phyloP scores from a whole-genome alignment of 2,329 filamentous ascomycete genomes.

The Phyllosticta citrichinensis region DNA sequence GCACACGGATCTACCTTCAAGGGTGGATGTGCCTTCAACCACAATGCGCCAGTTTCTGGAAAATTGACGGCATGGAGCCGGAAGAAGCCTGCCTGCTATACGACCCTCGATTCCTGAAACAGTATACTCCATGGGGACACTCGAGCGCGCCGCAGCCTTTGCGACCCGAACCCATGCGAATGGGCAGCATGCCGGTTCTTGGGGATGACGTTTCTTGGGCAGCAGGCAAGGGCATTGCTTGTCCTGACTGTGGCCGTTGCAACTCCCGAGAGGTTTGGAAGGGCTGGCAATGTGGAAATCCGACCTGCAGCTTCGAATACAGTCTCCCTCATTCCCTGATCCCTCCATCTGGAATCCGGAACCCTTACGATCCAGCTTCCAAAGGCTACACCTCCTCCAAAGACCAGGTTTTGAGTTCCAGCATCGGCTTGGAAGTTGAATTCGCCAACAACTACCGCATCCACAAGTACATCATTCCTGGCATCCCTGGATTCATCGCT shows the following conservation, averaged over 20 bases:
- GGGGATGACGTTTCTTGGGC: conserved; percentile 41
- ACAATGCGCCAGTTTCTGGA: conserved; percentile 47
- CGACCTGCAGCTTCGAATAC: conserved; percentile 40
- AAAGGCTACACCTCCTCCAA: conserved; percentile 23
- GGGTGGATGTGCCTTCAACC: conserved; percentile 51
- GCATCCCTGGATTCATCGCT: conserved; percentile 36
- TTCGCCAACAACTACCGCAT: conserved; percentile 34
- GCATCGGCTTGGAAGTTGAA: conserved; percentile 23
- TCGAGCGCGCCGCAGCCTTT: conserved; percentile 30
- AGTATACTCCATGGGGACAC: conserved; percentile 37
- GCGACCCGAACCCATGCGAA: conserved; percentile 30
- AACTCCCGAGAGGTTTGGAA: conserved; percentile 51
- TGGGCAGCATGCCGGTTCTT: conserved; percentile 23
- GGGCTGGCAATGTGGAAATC: conserved; percentile 50
- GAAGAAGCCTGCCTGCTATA: conserved; percentile 38
- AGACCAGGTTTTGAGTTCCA: conserved; percentile 18
- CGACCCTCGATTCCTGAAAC: conserved; percentile 46
- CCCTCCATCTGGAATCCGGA: conserved; percentile 19
- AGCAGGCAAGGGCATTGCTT: conserved; percentile 56
- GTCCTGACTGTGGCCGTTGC: conserved; percentile 53
- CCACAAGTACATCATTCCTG: conserved; percentile 38
- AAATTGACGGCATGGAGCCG: conserved; percentile 25
- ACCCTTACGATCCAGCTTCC: conserved; percentile 27
- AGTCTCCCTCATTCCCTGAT: conserved; percentile 22
- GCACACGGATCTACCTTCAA: conserved; percentile 32